Conservation (phyloP, 73 alveolate species). For the Tetrahymena elliotti region DNA sequence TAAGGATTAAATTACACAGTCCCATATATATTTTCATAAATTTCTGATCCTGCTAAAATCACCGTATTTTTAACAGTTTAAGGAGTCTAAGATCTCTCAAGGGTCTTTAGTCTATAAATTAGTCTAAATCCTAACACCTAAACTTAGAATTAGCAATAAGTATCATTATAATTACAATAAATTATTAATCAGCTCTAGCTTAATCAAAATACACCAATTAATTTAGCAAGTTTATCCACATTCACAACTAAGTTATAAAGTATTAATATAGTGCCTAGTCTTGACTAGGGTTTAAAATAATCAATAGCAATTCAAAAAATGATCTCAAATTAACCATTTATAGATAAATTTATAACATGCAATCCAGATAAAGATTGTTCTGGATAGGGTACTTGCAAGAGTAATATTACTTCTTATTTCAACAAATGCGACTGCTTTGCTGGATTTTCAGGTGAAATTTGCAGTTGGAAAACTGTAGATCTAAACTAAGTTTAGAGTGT, state of each 20-base stretch:
- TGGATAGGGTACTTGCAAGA: not conserved
- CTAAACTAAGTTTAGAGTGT: not conserved
- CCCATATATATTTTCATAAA: not conserved
- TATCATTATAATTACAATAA: not conserved
- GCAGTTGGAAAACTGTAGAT: not conserved
- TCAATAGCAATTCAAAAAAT: not conserved
- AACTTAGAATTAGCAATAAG: not conserved
- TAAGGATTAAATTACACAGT: not conserved
- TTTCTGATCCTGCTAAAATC: not conserved
- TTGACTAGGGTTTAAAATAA: not conserved
- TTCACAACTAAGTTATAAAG: not conserved
- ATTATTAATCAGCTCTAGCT: not conserved
- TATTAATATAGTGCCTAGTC: not conserved
- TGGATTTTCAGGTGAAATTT: not conserved
- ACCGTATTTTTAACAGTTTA: not conserved
- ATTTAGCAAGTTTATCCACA: not conserved
- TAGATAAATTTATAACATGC: not conserved
- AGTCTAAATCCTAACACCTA: not conserved
- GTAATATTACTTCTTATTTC: not conserved
- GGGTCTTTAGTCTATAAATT: not conserved
- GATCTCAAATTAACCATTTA: not conserved
- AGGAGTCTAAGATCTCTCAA: not conserved
- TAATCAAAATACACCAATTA: not conserved
- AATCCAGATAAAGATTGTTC: not conserved
- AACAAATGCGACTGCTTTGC: not conserved